phyloP scores from a whole-genome alignment of 208 protist genomes.

The Trypanosoma cruzi region DNA sequence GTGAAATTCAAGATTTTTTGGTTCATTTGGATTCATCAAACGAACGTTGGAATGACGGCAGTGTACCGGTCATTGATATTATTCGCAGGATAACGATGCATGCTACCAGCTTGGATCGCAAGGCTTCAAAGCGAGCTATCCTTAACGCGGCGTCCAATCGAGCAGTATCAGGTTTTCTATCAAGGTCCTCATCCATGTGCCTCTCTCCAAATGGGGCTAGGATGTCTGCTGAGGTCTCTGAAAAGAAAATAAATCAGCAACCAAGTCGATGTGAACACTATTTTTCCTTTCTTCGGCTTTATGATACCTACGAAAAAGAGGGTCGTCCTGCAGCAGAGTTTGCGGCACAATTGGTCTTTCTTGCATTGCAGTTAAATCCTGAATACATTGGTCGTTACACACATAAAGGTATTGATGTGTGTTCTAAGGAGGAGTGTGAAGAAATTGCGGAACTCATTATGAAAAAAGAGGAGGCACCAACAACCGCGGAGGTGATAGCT shows the following conservation, averaged over 20 bases:
- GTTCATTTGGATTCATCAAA: not conserved
- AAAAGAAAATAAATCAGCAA: constrained; percentile 18
- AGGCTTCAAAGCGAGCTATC: constrained; percentile 82
- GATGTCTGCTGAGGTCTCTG: constrained; percentile 6
- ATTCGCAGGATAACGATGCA: constrained; percentile 69
- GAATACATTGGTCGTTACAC: constrained; percentile 69
- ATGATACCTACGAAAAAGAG: constrained; percentile 77
- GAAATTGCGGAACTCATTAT: constrained; percentile 62
- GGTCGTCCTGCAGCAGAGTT: constrained; percentile 49
- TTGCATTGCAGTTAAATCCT: constrained; percentile 79
- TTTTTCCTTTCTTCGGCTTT: constrained; percentile 89
- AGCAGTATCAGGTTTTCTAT: constrained; percentile 22
- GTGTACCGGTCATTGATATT: constrained; percentile 64
- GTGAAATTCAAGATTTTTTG: constrained; percentile 18
- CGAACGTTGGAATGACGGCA: constrained; percentile 34
- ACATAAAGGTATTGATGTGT: constrained; percentile 51
- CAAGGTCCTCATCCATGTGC: constrained; percentile 29
- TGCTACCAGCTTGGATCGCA: constrained; percentile 79
- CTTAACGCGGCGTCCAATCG: constrained; percentile 57
- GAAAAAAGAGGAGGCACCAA: constrained; percentile 69
- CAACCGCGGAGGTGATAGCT: constrained; percentile 75
- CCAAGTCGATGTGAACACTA: constrained; percentile 77
- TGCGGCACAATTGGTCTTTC: constrained; percentile 72
- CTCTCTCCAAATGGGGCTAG: constrained; percentile 9
- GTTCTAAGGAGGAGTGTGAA: constrained; percentile 47